Percentiles rank a stretch among this genome's conserved stretches.
These are phyloP conservation scores for Colletotrichum karsti DNA, from an alignment of 2,329 filamentous ascomycete genomes.

Conservation along the genomic window DNA sequence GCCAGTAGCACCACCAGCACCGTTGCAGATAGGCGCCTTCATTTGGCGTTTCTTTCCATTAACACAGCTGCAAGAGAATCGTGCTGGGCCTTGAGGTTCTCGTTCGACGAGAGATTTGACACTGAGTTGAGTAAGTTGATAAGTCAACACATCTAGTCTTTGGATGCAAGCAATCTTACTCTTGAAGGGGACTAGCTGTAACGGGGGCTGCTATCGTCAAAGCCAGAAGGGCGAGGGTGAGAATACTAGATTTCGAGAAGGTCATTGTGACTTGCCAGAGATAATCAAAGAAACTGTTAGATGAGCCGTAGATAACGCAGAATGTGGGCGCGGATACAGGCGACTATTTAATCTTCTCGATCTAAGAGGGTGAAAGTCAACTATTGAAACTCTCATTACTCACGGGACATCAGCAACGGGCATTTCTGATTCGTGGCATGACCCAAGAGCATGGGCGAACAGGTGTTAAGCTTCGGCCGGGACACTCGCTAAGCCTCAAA, in stretches of 20 bases:
- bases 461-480: neutral
- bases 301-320: neutral
- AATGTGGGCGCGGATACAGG: accelerated
- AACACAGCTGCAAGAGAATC: neutral
- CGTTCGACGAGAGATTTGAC: neutral
- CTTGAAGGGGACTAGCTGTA: neutral
- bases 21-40: neutral
- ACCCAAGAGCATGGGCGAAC: neutral
- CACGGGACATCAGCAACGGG: neutral
- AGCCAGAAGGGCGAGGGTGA: neutral
- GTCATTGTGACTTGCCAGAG: neutral
- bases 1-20: neutral
- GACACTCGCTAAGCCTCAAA: neutral
- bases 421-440: neutral
- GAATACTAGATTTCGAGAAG: neutral
- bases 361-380: accelerated
- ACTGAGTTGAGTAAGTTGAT: neutral
- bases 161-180: neutral
- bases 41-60: neutral
- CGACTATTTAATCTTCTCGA: neutral
- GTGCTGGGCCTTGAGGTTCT: neutral
- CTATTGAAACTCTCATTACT: neutral
- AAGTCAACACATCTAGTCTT: neutral
- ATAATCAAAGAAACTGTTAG: neutral
- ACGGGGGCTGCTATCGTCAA: neutral